Base-by-base conservation (phyloP, 2,329 filamentous ascomycete genomes). In the Aspergillus aculeatus region DNA sequence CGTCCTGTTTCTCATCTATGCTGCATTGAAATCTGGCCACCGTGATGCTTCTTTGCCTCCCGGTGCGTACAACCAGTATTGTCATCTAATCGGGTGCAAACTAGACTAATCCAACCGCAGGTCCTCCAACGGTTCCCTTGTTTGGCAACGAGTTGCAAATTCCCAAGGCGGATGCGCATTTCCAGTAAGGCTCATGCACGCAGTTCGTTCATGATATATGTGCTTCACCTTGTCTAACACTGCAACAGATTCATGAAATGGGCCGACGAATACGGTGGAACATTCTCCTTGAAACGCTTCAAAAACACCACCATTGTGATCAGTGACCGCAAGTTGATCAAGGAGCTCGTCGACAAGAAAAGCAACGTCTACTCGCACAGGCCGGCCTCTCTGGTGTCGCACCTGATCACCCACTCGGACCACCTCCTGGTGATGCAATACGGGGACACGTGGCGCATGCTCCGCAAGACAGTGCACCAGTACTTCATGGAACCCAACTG, bases 361-460 rank as follows among this genome's bases (percentile, higher is more conserved):
- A 77, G 74, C 41, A 67, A 69, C 32, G 77, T 77, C 14, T 82
- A 80, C 63, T 79, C 73, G 56, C 70, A 77, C 26, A 67, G 81
- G 12, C 80, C 81, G 0, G 64, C 68, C 0, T 77, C 72, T 1
- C 77, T 80, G 59, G 76, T 82, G 12, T 70, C 73, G 2, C 68
- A 79, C 44, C 64, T 82, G 24, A 81, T 83, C 53, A 77, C 77
- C 3, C 71, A 73, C 1, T 80, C 80, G 2, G 75, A 82, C 61
- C 81, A 83, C 63, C 67, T 82, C 2, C 70, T 82, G 2, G 64
- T 78, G n/a, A 81, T 82, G 77, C 68, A 79, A 44, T 80, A 82
- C 54, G 77, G 78, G 0, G 68, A 74, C 16, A 71, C 68, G n/a
- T 83, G 81, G 82, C 71, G 80, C 5, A 70, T 64, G 5, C 73